Conservation (phyloP, 2,329 filamentous ascomycete species). For the Aspergillus proliferans region DNA sequence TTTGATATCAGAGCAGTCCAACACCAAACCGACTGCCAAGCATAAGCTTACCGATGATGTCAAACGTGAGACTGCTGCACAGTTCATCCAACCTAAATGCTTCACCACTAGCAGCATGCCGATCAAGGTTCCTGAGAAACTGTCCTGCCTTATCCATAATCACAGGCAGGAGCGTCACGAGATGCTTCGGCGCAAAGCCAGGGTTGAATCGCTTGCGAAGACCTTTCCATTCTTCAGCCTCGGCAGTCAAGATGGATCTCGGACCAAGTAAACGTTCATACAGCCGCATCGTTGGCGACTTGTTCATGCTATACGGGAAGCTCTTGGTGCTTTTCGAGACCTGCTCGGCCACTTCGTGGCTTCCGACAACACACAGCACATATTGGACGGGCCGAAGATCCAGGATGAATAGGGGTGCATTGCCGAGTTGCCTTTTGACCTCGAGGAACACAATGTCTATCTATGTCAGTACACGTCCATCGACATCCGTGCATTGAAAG, state of each 20-base stretch:
- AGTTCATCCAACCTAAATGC: slow-evolving; percentile 20
- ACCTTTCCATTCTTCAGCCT: slow-evolving; percentile 19
- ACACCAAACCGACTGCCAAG: neutral
- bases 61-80: slow-evolving; percentile 24
- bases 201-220: slow-evolving; percentile 27
- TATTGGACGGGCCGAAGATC: slow-evolving; percentile 10
- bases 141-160: slow-evolving; percentile 20
- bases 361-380: slow-evolving; percentile 7
- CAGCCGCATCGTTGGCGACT: slow-evolving; percentile 2
- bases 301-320: slow-evolving; percentile 13
- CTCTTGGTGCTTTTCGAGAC: slow-evolving; percentile 6
- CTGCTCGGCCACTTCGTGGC: slow-evolving; percentile 15
- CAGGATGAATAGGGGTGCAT: slow-evolving; percentile 4
- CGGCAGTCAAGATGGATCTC: slow-evolving; percentile 4
- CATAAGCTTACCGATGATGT: slow-evolving; percentile 24
- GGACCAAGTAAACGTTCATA: slow-evolving; percentile 5
- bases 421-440: slow-evolving; percentile 1
- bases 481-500: neutral
- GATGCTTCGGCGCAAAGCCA: slow-evolving; percentile 23
- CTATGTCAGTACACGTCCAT: neutral
- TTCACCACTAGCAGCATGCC: slow-evolving; percentile 12
- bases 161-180: slow-evolving; percentile 20
- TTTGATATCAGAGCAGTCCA: neutral
- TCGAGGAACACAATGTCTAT: slow-evolving; percentile 1
- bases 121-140: slow-evolving; percentile 18